Conservation (phyloP, 192 early-diverging fungal genomes). For the Coemansia sp. region DNA sequence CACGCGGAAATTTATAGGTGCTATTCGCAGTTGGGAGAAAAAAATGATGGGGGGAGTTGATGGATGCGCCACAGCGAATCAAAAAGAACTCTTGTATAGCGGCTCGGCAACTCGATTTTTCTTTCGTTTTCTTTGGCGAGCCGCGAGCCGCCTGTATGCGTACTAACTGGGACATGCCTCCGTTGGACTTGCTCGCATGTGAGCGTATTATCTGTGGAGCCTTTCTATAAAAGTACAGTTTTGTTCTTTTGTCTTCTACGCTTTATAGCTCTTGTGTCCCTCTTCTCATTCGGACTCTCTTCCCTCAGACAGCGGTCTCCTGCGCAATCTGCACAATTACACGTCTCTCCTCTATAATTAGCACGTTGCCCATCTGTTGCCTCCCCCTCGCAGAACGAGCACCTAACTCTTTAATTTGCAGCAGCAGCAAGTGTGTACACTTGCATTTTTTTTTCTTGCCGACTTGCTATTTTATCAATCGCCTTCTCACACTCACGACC, state of each 20-base stretch:
- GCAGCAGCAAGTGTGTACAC: background rate
- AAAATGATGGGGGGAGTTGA: background rate
- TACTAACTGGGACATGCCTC: too few species aligned
- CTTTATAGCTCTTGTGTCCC: background rate
- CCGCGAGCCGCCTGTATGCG: too few species aligned
- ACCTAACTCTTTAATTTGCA: conserved; percentile 1
- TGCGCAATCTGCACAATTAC: conserved; percentile 13
- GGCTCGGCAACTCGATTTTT: background rate
- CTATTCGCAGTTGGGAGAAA: background rate
- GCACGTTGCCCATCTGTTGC: conserved; percentile 3
- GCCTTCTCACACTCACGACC: conserved; percentile 2
- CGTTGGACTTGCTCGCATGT: too few species aligned
- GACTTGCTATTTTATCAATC: background rate
- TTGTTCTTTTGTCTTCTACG: background rate
- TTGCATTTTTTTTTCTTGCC: background rate
- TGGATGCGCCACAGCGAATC: background rate
- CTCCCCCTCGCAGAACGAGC: background rate
- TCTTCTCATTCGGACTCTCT: conserved; percentile 11
- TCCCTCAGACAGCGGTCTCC: background rate
- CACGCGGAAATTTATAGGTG: background rate
- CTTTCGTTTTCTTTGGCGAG: background rate
- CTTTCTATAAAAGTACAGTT: background rate
- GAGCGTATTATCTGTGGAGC: too few species aligned
- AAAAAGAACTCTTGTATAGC: background rate
- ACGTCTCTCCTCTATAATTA: conserved; percentile 10